Base-by-base conservation (phyloP, 441 rosid species). In the Mallotus repandus region DNA sequence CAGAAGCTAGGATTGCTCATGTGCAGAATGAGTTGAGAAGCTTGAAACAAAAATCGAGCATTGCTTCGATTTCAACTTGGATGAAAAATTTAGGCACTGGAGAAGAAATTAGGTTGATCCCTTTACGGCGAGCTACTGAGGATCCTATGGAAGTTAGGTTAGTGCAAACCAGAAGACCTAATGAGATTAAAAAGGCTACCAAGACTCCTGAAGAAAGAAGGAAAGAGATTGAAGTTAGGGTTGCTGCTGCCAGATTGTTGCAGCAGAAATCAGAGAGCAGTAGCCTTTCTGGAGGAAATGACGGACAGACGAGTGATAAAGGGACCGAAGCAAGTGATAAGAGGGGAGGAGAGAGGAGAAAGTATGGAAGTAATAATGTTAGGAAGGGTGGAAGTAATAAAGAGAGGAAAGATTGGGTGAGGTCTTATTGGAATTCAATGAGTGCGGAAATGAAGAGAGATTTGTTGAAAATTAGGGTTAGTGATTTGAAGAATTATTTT, bases 161-260 rank as follows among this genome's bases (percentile, higher is more conserved):
- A 73, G 82, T 86, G 69, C 96, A 90, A 77, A 61, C 88, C 16
- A 89, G 91, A 83, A 83, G 97, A 76, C 94, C 98, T 0, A 91
- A 95, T 72, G 99, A 95, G 89, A 93, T 95, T 73, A 93, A 89
- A 80, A 95, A 91, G 74, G 97, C 97, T 32, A 87, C 89, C 19
- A 95, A 95, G 87, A 93, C 98, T 9, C 90, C 80, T 14, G 99
- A 95, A 80, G 99, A 95, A 82, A 81, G 78, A 73, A 83, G 98
- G 85, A 90, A 93, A 76, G 99, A 91, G 88, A 88, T 93, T 80
- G 99, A 95, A 83, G 99, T 95, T 66, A 85, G 91, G 84, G 97
- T 95, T 38, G 97, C 97, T 63, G 99, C 99, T n/a, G 95, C 89
- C 49, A 86, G 89, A 77, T 77, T 93, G 74, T 58, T 86, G 84